Evolutionary conservation across 192 early-diverging fungal species (phyloP).

Genomic region (Backusella parvicylindrica): DNA sequence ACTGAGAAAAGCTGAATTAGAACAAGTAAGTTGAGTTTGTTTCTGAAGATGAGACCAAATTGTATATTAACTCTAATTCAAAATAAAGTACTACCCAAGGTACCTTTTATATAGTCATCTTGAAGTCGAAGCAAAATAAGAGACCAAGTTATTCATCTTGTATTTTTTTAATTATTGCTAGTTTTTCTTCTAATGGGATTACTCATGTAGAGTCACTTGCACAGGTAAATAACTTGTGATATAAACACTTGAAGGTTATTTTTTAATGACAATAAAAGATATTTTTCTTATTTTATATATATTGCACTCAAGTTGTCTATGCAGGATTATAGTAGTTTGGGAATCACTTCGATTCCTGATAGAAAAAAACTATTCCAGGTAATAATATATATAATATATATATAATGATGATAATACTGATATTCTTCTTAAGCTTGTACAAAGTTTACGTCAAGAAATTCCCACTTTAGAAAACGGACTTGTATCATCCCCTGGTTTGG

Average conservation of each 20-base stretch:
- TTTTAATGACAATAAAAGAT: background rate
- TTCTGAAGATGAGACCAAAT: background rate
- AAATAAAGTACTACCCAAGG: slow-evolving; percentile 14
- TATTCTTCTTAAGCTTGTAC: slow-evolving; percentile 21
- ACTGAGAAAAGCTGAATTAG: slow-evolving; percentile 60
- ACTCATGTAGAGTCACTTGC: slow-evolving; percentile 61
- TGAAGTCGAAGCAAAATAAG: background rate
- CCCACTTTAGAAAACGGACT: slow-evolving; percentile 27
- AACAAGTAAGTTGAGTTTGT: slow-evolving; percentile 37
- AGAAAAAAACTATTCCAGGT: slow-evolving; percentile 52
- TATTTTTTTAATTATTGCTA: background rate
- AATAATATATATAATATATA: too few relatives aligned
- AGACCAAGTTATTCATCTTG: background rate
- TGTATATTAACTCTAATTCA: background rate
- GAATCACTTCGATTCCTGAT: slow-evolving; percentile 57
- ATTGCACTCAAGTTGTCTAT: slow-evolving; percentile 62
- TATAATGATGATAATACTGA: background rate
- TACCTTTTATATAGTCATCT: background rate
- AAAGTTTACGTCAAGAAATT: slow-evolving; percentile 37
- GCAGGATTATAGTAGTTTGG: slow-evolving; percentile 63
- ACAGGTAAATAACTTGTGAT: slow-evolving; percentile 35
- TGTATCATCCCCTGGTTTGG: slow-evolving; percentile 27
- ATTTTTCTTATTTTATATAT: background rate
- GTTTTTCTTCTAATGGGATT: slow-evolving; percentile 57
- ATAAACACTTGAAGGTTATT: background rate